Percentiles rank a stretch among this genome's conserved stretches.
Conservation (phyloP, 768 basidiomycete genomes). For the Wakefieldia striispora region DNA sequence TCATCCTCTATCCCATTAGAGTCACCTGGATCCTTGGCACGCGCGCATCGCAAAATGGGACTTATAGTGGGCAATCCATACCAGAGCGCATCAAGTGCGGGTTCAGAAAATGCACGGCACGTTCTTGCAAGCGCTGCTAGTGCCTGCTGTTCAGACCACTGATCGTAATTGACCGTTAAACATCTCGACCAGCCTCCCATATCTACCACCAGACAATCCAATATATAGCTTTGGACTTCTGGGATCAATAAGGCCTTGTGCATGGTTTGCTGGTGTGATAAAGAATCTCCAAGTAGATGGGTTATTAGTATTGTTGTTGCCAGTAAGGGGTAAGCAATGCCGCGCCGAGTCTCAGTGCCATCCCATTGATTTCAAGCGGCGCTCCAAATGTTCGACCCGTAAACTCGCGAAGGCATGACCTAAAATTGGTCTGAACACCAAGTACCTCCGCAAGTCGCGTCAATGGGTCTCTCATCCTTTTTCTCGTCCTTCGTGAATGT, state of each 20-base stretch:
- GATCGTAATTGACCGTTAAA: neutral
- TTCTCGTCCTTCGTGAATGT: slow-evolving; percentile 43
- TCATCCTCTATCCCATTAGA: no score
- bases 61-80: neutral
- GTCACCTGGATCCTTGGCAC: neutral
- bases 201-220: slow-evolving; percentile 2
- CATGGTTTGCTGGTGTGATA: neutral
- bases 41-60: neutral
- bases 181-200: neutral
- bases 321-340: no score
- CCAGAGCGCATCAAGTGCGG: slow-evolving; percentile 14
- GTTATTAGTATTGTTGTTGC: no score
- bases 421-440: slow-evolving; percentile 8
- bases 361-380: slow-evolving; percentile 20
- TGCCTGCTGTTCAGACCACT: neutral
- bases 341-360: neutral
- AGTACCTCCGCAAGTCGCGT: slow-evolving; percentile 9
- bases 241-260: slow-evolving; percentile 1
- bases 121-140: slow-evolving; percentile 14
- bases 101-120: slow-evolving; percentile 11
- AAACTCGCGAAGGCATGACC: slow-evolving; percentile 23
- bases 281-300: no score
- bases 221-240: neutral
- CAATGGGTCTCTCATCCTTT: slow-evolving; percentile 44
- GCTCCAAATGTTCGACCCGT: slow-evolving; percentile 19